Conservation (phyloP, 768 basidiomycete species). For the Leucocoprinus leucothites region DNA sequence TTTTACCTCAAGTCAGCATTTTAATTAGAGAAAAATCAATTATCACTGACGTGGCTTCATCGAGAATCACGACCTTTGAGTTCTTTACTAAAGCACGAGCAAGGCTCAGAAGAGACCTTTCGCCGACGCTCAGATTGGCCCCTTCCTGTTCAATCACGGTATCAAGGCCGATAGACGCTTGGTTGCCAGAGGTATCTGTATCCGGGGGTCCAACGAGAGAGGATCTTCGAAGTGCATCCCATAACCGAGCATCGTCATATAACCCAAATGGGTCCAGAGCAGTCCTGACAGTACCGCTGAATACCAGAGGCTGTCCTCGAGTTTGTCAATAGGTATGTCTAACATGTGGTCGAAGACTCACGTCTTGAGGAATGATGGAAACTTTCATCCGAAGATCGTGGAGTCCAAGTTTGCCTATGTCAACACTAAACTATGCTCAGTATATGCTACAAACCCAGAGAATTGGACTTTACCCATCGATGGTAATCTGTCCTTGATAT, state of each 20-base stretch:
- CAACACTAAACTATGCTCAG: constrained; percentile 33
- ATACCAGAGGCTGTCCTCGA: constrained; percentile 10
- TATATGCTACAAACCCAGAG: no score
- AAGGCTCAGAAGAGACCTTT: constrained; percentile 71
- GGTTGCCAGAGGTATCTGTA: constrained; percentile 33
- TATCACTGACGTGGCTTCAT: constrained; percentile 62
- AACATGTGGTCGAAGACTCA: constrained; percentile 25
- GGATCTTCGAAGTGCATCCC: constrained; percentile 72
- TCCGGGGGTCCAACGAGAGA: constrained; percentile 27
- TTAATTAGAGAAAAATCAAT: neutral
- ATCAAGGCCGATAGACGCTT: constrained; percentile 68
- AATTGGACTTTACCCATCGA: constrained; percentile 51
- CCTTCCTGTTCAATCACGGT: constrained; percentile 78
- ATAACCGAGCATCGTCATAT: constrained; percentile 63
- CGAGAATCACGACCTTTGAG: constrained; percentile 71
- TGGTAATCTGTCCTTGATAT: constrained; percentile 55
- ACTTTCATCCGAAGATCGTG: constrained; percentile 56
- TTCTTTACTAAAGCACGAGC: constrained; percentile 81
- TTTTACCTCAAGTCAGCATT: neutral
- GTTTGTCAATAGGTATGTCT: neutral
- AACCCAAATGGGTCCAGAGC: constrained; percentile 58
- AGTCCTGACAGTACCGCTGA: constrained; percentile 47
- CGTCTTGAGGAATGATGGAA: constrained; percentile 69
- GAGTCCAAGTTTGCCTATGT: constrained; percentile 68
- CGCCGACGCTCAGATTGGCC: constrained; percentile 65